Evolutionary conservation across 2,329 filamentous ascomycete genomes (phyloP).

Genomic region (Cercospora sp.): DNA sequence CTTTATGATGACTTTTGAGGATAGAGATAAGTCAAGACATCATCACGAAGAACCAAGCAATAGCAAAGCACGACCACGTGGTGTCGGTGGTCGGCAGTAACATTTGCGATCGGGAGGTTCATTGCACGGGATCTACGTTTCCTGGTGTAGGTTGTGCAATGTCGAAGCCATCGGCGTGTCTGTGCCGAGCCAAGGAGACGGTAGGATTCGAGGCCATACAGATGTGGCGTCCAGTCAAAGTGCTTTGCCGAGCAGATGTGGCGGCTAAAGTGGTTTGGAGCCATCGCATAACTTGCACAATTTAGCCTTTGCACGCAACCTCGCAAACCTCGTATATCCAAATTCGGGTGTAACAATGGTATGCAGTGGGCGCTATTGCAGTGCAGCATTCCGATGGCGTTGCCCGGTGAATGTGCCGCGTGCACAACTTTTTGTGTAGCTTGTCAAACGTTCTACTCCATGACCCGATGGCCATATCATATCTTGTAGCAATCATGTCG

Average conservation of each 20-base stretch:
- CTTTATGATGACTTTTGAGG: background rate
- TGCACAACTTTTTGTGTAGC: too few species aligned
- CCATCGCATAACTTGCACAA: conserved; percentile 15
- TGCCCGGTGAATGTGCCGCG: background rate
- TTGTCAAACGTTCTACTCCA: too few species aligned
- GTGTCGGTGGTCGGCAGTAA: background rate
- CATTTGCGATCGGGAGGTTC: background rate
- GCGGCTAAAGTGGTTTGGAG: background rate
- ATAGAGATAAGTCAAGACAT: background rate
- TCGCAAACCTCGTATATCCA: conserved; percentile 1
- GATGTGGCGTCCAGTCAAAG: conserved; percentile 19
- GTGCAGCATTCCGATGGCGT: background rate
- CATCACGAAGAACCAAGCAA: background rate
- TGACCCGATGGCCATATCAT: too few species aligned
- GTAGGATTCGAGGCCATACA: background rate
- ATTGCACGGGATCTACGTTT: conserved; percentile 4
- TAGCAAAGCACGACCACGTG: background rate
- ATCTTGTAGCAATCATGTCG: too few species aligned
- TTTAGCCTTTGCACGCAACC: background rate
- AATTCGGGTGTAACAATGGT: background rate
- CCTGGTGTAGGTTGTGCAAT: conserved; percentile 11
- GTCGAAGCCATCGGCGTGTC: conserved; percentile 2
- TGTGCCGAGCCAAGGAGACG: background rate
- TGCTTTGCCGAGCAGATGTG: background rate
- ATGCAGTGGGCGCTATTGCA: background rate